phyloP scores from a whole-genome alignment of 192 early-diverging fungal genomes.

The Anaeromyces robustus region DNA sequence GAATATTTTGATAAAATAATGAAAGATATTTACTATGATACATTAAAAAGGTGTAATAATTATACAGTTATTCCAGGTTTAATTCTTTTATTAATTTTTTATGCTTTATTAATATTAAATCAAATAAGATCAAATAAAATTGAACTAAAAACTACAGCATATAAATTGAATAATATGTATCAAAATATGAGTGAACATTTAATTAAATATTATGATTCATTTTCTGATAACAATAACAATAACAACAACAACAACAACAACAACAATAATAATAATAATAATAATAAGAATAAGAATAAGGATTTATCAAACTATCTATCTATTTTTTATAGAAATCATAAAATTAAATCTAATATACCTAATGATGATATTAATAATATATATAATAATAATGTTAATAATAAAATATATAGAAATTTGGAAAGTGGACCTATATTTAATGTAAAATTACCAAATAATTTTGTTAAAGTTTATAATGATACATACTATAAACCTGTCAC shows the following conservation, averaged over 20 bases:
- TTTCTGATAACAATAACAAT: not conserved
- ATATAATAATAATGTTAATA: not conserved
- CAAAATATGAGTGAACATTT: not conserved
- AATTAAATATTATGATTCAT: not conserved
- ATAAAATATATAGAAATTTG: not conserved
- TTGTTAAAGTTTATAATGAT: not conserved
- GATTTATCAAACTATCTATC: not conserved
- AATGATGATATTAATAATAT: not conserved
- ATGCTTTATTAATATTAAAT: not conserved
- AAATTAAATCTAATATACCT: not conserved
- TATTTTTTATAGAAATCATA: not conserved
- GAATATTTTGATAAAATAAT: not conserved
- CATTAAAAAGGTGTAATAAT: not conserved
- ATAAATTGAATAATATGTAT: not conserved
- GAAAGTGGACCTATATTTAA: not conserved
- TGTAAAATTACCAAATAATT: not conserved
- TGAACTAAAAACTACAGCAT: not conserved
- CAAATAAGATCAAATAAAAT: not conserved
- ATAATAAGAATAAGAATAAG: not conserved
- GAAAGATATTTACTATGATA: not conserved
- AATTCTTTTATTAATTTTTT: not conserved
- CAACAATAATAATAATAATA: not conserved
- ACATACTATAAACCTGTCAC: not conserved
- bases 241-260: too few species aligned
- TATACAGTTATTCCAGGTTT: not conserved